phyloP scores from a whole-genome alignment of 441 rosid species.

The Brassica hybrid region DNA sequence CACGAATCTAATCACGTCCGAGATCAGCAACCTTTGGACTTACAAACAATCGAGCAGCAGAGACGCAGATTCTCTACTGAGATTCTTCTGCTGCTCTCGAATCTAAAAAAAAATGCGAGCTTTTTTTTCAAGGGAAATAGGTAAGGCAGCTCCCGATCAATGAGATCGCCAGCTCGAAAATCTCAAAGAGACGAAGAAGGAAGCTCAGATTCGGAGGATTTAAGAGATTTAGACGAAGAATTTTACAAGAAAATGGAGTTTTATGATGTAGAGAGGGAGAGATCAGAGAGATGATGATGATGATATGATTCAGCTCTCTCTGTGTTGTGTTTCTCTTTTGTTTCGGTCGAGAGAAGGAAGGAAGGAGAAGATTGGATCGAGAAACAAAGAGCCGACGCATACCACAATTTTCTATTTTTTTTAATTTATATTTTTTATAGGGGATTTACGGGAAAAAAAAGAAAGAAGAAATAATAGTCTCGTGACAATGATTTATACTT shows the following conservation, averaged over 20 bases:
- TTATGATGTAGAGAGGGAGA: constrained; percentile 10
- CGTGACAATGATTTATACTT: constrained; percentile 39
- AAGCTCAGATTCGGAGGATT: constrained; percentile 22
- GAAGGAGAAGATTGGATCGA: constrained; percentile 45
- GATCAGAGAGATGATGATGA: too few relatives aligned
- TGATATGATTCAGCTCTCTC: constrained; percentile 32
- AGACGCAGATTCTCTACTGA: not conserved
- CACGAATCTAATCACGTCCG: not conserved
- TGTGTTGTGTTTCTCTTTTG: constrained; percentile 11
- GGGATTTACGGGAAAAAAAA: not conserved
- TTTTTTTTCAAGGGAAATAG: not conserved
- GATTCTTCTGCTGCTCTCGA: constrained; percentile 20
- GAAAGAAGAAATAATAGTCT: not conserved
- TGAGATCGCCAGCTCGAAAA: constrained; percentile 17
- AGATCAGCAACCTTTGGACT: not conserved
- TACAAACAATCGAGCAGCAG: not conserved
- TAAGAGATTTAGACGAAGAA: not conserved
- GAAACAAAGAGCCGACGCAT: constrained; percentile 29
- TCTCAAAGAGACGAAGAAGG: constrained; percentile 1
- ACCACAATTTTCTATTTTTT: constrained; percentile 29
- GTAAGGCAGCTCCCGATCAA: constrained; percentile 2
- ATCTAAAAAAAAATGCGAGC: not conserved
- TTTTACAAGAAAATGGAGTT: not conserved
- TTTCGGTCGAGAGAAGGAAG: constrained; percentile 21
- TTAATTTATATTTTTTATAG: not conserved